Base-by-base conservation (phyloP, 169 alveolate genomes). In the Cryptosporidium sp. region DNA sequence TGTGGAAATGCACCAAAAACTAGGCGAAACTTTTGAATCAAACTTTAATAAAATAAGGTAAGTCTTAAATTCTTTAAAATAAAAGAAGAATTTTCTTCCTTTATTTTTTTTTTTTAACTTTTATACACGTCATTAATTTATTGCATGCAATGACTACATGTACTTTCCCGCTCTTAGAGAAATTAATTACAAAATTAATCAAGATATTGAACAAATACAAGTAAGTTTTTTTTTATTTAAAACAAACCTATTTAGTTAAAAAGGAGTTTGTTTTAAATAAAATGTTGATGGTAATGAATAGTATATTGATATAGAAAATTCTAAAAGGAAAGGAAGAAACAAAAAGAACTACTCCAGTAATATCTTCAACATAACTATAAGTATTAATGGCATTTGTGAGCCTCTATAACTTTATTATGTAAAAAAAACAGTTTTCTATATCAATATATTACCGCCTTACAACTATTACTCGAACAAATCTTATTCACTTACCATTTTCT, bases 41-140 rank as follows among this genome's bases (percentile, higher is more conserved):
- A 60, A 80, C 52, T 80, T 80, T 67, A 80, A 62, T 48, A 65
- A 62, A 35, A 80, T 80, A 62, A 60, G 89, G 89, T 80, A 62
- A 14, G 75, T 21, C 42, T 3, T 26, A 51, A 44, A 3, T 29
- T 6, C 23, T 42, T 23, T n/a, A 51, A 71, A 26, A 48, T 51
- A 23, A 69, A 18, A 48, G 8, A 3, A 48, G 8, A 12, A 1
- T 4, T 51, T 29, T 71, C 9, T 52, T 29, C n/a, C 52, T 48
- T 29, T 21, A 14, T 26, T 71, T 33, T 52, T 71, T 33, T 52
- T 18, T 67, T 67, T n/a, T 4, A 12, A 62, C n/a, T 62, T 29
- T 29, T 12, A 7, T 67, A 67, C 8, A 67, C 45, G 52, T 33
- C 33, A 37, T 29, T 42, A 42, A 42, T 42, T 18, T 37, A 21